These are phyloP conservation scores for Lipomyces starkeyi DNA, from an alignment of 805 yeast species.

Conservation along the genomic window DNA sequence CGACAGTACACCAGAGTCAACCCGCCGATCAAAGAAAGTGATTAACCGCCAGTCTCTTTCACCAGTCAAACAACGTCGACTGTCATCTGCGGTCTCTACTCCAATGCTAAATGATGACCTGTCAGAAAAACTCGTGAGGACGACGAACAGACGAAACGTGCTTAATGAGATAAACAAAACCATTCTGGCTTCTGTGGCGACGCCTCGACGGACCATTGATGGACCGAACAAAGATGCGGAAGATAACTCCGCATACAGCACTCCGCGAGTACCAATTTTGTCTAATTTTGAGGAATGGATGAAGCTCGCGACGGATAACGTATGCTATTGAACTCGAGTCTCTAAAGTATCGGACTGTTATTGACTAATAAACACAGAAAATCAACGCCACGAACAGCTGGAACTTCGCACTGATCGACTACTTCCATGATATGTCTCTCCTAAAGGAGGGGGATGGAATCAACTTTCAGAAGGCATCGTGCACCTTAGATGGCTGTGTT, in stretches of 20 bases:
- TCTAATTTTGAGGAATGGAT: constrained; percentile 78
- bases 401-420: constrained; percentile 90
- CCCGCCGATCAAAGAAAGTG: constrained; percentile 11
- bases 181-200: constrained; percentile 19
- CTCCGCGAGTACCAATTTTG: constrained; percentile 39
- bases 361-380: constrained; percentile 48
- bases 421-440: constrained; percentile 81
- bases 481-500: constrained; percentile 92
- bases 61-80: constrained; percentile 11
- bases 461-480: constrained; percentile 88
- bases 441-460: constrained; percentile 77
- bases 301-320: constrained; percentile 77
- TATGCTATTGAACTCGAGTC: constrained; percentile 21
- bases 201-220: constrained; percentile 4
- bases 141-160: constrained; percentile 22
- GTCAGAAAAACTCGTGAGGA: constrained; percentile 24
- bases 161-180: constrained; percentile 24
- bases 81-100: constrained; percentile 8
- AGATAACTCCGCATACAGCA: neutral
- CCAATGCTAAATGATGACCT: constrained; percentile 28
- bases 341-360: neutral
- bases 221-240: neutral
- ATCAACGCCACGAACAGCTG: constrained; percentile 86
- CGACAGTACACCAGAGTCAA: neutral
- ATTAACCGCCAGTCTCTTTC: constrained; percentile 14